phyloP scores from a whole-genome alignment of 1,284 basidiomycete genomes.

The Pseudozyma sp. region DNA sequence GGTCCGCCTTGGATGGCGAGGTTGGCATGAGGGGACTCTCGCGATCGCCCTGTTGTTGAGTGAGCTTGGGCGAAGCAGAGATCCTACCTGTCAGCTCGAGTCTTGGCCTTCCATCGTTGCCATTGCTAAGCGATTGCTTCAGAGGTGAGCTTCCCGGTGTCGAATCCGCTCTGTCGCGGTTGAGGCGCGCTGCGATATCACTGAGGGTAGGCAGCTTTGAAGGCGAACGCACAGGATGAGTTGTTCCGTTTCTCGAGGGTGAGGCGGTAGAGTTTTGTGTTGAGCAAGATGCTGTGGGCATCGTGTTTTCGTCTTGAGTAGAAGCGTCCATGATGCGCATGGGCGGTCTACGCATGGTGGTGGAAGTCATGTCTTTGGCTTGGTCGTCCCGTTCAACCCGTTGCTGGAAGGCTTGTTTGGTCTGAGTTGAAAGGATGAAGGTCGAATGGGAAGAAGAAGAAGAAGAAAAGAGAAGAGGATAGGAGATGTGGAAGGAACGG shows the following conservation, averaged over 20 bases:
- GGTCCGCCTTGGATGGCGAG: slow-evolving; percentile 15
- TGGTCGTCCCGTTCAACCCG: background rate
- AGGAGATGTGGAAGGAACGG: background rate
- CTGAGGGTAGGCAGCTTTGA: slow-evolving; percentile 53
- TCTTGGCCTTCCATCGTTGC: slow-evolving; percentile 17
- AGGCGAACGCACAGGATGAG: slow-evolving; percentile 10
- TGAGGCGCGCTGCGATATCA: slow-evolving; percentile 55
- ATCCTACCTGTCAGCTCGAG: slow-evolving; percentile 48
- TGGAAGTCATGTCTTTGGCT: slow-evolving; percentile 20
- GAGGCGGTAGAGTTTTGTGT: background rate
- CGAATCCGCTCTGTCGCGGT: slow-evolving; percentile 19
- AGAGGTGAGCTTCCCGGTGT: slow-evolving; percentile 18
- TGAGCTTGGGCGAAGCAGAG: slow-evolving; percentile 23
- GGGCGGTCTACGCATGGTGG: slow-evolving; percentile 23
- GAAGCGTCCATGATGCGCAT: slow-evolving; percentile 15
- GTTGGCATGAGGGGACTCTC: background rate
- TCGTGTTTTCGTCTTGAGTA: slow-evolving; percentile 25
- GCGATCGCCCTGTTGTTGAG: slow-evolving; percentile 9
- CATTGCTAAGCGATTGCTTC: slow-evolving; percentile 17
- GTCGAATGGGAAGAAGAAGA: background rate
- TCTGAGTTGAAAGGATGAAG: background rate
- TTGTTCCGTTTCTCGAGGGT: background rate
- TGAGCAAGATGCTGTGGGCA: slow-evolving; percentile 13
- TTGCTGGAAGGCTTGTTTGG: background rate
- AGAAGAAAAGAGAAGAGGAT: background rate